Conservation (phyloP, 148 eudicot species). For the Simmondsia chinensis region DNA sequence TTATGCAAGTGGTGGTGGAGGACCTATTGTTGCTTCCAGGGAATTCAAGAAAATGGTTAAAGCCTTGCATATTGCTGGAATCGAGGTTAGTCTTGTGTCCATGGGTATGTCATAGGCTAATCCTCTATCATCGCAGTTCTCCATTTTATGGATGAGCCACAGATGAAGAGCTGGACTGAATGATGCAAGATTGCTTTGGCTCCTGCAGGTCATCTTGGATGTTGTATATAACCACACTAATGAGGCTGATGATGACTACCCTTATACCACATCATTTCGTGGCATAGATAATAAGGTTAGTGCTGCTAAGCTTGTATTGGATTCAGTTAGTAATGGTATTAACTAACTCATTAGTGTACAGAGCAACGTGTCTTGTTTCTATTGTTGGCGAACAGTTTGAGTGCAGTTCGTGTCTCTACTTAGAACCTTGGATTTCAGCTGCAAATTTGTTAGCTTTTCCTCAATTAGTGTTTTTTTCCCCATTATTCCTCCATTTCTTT, state of each 20-base stretch:
- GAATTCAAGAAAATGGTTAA: slow-evolving; percentile 95
- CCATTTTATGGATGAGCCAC: not conserved
- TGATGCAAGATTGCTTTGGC: slow-evolving; percentile 9
- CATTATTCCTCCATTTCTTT: no score
- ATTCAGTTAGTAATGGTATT: no score
- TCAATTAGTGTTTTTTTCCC: no score
- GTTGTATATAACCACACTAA: slow-evolving; percentile 97
- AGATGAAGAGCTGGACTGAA: not conserved
- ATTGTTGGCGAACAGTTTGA: no score
- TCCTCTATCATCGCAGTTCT: slow-evolving; percentile 1
- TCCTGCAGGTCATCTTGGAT: slow-evolving; percentile 86
- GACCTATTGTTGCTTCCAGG: slow-evolving; percentile 69
- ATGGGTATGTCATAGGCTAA: not conserved
- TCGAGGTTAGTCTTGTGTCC: slow-evolving; percentile 50
- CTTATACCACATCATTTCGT: slow-evolving; percentile 92
- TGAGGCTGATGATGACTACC: slow-evolving; percentile 89
- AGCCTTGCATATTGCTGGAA: slow-evolving; percentile 92
- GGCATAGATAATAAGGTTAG: slow-evolving; percentile 96
- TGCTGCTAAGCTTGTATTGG: slow-evolving; percentile 3
- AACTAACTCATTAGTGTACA: no score
- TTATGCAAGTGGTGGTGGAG: slow-evolving; percentile 93
- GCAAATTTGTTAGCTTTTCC: no score
- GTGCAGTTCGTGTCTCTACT: no score
- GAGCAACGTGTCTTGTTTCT: no score
- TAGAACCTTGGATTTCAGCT: no score